Conservation (phyloP, 441 rosid species). For the Bocquillonia castaneifolia region DNA sequence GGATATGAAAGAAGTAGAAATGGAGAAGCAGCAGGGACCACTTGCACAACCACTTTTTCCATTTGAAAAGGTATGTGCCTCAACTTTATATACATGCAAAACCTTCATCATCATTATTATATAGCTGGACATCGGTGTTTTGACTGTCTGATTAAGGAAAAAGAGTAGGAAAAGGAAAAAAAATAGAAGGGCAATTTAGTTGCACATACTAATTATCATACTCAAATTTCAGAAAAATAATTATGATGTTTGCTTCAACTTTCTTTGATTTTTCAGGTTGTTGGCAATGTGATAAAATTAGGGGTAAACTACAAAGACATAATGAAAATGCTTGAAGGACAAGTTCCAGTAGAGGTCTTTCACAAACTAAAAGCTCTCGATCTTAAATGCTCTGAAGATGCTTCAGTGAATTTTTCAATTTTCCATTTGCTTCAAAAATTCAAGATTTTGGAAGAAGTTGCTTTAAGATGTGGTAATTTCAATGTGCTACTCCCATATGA, state of each 20-base stretch:
- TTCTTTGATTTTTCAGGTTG: conserved; percentile 11
- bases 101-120: no score
- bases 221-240: no score
- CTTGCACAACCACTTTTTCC: conserved; percentile 10
- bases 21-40: neutral
- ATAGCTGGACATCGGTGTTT: no score
- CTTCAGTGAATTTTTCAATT: conserved; percentile 13
- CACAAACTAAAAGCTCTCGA: conserved; percentile 4
- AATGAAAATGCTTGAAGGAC: conserved; percentile 1
- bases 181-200: no score
- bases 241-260: no score
- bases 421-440: conserved; percentile 21
- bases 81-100: no score
- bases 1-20: neutral
- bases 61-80: neutral
- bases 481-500: conserved; percentile 17
- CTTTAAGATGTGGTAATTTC: conserved; percentile 1
- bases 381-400: conserved; percentile 19
- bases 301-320: conserved; percentile 10
- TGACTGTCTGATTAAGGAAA: no score
- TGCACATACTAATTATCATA: no score
- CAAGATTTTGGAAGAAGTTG: conserved; percentile 11
- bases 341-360: conserved; percentile 9
- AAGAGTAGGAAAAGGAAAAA: no score
- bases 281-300: conserved; percentile 22